Evolutionary conservation across 2,329 filamentous ascomycete species (phyloP).

Genomic region (Botryotinia globosa): DNA sequence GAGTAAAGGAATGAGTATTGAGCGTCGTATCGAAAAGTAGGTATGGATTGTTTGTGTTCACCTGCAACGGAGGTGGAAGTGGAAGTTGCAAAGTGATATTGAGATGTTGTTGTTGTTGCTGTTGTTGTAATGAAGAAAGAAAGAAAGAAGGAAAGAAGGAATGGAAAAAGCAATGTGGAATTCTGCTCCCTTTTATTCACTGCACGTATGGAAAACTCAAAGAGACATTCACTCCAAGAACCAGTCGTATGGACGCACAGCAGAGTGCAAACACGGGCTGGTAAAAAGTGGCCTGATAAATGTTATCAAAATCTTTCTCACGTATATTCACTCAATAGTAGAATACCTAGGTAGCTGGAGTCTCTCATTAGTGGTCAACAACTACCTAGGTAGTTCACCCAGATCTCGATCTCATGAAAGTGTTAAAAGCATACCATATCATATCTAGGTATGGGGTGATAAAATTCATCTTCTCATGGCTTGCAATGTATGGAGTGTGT

Average conservation of each 20-base stretch:
- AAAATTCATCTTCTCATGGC: too few species aligned
- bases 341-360: too few species aligned
- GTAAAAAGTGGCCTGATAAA: constrained; percentile 9
- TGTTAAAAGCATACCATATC: neutral
- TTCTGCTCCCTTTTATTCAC: neutral
- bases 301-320: neutral
- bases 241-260: neutral
- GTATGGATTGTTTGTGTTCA: neutral
- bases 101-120: neutral
- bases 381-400: too few species aligned
- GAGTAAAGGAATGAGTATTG: neutral
- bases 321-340: neutral
- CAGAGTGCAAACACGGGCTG: neutral
- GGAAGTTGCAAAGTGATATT: neutral
- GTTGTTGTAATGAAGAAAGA: neutral
- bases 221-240: neutral
- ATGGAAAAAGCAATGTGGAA: neutral
- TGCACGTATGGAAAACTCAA: neutral
- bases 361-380: neutral
- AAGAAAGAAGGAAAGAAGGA: neutral
- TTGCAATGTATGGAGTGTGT: neutral
- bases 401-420: neutral
- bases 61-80: neutral
- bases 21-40: neutral
- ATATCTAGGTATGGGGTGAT: neutral